Conservation (phyloP, 2,329 filamentous ascomycete species). For the Cylindrodendrum hubeiense region DNA sequence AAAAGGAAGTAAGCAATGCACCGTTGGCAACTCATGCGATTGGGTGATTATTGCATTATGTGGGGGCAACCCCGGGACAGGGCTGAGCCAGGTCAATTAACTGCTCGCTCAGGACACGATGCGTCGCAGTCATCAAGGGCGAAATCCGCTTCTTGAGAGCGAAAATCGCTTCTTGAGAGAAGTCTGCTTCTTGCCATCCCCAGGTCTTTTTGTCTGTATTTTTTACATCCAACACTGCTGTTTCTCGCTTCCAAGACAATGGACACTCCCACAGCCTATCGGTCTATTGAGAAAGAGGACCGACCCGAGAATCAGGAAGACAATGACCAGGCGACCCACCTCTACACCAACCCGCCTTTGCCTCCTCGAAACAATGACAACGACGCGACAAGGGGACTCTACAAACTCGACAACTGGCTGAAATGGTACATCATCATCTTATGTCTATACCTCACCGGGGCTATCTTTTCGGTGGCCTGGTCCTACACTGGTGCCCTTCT, state of each 20-base stretch:
- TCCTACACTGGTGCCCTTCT: conserved; percentile 34
- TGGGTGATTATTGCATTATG: too few relatives aligned
- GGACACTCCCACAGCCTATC: conserved; percentile 29
- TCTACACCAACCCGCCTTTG: neutral
- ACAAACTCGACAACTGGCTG: conserved; percentile 32
- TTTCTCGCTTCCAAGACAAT: conserved; percentile 10
- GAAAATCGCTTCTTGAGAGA: neutral
- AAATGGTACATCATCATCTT: conserved; percentile 33
- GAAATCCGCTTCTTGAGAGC: neutral
- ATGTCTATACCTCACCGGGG: conserved; percentile 18
- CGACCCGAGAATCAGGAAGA: conserved; percentile 5
- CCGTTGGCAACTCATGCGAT: too few relatives aligned
- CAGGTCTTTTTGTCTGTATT: neutral
- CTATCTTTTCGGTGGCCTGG: conserved; percentile 26
- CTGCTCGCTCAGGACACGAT: too few relatives aligned
- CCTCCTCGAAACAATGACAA: neutral
- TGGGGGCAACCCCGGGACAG: too few relatives aligned
- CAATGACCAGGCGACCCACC: neutral
- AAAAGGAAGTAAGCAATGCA: too few relatives aligned
- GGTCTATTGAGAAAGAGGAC: conserved; percentile 35
- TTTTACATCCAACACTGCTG: neutral
- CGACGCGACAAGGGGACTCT: conserved; percentile 22
- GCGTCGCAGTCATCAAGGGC: too few relatives aligned
- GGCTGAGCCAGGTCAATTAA: too few relatives aligned
- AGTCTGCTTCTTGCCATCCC: neutral